Percentiles rank a stretch among this genome's conserved stretches.
These are phyloP conservation scores for Flaveria brownii DNA, from an alignment of 129 eudicot species.

Conservation along the genomic window DNA sequence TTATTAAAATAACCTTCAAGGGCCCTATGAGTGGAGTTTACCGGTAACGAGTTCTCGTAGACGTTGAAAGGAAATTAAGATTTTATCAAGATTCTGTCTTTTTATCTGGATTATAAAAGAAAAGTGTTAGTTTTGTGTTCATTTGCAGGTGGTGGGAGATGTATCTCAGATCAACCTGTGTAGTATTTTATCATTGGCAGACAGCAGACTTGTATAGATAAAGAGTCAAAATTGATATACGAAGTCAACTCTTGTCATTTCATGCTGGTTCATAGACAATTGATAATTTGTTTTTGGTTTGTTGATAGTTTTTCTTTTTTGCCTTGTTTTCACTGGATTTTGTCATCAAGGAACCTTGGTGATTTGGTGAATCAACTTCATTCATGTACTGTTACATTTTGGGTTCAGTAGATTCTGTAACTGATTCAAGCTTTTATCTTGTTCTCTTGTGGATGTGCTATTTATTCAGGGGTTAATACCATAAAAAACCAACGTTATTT, in stretches of 20 bases:
- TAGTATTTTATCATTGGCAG: conserved; percentile 15
- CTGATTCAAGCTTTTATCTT: conserved; percentile 18
- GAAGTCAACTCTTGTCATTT: conserved; percentile 35
- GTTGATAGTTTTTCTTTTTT: conserved; percentile 26
- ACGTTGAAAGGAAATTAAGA: neutral
- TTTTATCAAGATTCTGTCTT: conserved; percentile 5
- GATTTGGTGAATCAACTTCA: conserved; percentile 34
- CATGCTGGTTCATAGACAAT: conserved; percentile 34
- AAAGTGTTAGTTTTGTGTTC: neutral
- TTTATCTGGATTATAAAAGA: neutral
- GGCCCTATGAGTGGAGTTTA: too few relatives aligned
- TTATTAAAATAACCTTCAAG: too few relatives aligned
- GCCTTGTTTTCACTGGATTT: conserved; percentile 6
- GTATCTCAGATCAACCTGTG: conserved; percentile 23
- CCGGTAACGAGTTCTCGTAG: too few relatives aligned
- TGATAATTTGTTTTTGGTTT: conserved; percentile 23
- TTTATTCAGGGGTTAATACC: neutral
- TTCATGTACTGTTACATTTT: conserved; percentile 30
- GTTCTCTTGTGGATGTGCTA: conserved; percentile 7
- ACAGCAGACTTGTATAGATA: conserved; percentile 35
- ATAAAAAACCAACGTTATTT: too few relatives aligned
- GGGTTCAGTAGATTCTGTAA: conserved; percentile 25
- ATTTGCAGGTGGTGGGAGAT: conserved; percentile 36
- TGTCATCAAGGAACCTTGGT: conserved; percentile 38
- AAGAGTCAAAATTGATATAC: conserved; percentile 31